Conservation (phyloP, 306 rosid genomes). For the Pterocarpus santalinus region DNA sequence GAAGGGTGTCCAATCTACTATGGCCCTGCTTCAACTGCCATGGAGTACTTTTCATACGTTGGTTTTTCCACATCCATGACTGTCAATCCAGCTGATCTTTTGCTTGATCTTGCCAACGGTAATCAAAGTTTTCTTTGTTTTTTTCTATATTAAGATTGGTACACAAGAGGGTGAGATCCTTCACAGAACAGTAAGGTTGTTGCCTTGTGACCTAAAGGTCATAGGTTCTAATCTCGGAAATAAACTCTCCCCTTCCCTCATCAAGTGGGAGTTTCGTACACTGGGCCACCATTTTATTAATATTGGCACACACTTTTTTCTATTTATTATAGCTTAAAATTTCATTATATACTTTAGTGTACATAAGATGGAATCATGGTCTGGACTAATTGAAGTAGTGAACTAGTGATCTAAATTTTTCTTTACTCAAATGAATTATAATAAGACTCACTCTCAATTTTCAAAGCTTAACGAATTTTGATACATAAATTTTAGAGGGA, state of each 20-base stretch:
- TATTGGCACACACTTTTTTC: not conserved
- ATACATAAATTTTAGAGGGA: too few relatives aligned
- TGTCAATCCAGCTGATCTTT: constrained; percentile 82
- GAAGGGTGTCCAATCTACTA: constrained; percentile 79
- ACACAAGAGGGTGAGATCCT: too few relatives aligned
- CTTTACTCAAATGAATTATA: not conserved
- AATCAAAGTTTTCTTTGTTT: constrained; percentile 13
- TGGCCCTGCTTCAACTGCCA: constrained; percentile 69
- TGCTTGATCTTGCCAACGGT: constrained; percentile 93
- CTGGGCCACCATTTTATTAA: not conserved
- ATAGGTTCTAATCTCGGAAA: too few relatives aligned
- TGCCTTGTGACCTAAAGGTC: too few relatives aligned
- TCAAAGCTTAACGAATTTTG: too few relatives aligned
- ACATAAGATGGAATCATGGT: constrained; percentile 6
- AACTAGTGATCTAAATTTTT: not conserved
- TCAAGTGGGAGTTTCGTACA: too few relatives aligned
- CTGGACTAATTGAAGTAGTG: constrained; percentile 21
- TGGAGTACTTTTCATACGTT: constrained; percentile 70
- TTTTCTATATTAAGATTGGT: not conserved
- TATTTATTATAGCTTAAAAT: not conserved
- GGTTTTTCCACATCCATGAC: constrained; percentile 72
- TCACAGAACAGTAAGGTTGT: too few relatives aligned
- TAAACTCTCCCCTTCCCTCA: too few relatives aligned
- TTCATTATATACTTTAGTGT: not conserved
- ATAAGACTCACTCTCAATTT: not conserved